Conservation (phyloP, 148 eudicot genomes). For the Arctostaphylos glauca region DNA sequence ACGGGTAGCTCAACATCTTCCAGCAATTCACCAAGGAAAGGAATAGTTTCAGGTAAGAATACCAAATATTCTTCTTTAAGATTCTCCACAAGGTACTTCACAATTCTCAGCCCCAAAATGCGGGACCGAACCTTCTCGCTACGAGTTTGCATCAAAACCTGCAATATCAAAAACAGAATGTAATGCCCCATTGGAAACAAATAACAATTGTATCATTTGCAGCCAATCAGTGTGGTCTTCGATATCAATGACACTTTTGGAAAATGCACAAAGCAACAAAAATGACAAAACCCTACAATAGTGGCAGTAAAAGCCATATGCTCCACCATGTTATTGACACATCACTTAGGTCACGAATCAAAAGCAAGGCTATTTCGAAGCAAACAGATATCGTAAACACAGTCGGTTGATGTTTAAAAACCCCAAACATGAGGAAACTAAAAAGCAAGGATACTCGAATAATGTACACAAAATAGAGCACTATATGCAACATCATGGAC, state of each 20-base stretch:
- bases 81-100: constrained; percentile 69
- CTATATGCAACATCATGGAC: not conserved
- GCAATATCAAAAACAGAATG: constrained; percentile 14
- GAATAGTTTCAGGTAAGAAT: constrained; percentile 81
- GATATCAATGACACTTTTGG: not conserved
- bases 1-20: constrained; percentile 85
- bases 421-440: not conserved
- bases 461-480: not conserved
- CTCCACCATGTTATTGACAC: not conserved
- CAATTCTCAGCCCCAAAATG: constrained; percentile 63
- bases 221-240: not conserved
- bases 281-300: constrained; percentile 1
- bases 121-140: constrained; percentile 72
- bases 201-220: not conserved
- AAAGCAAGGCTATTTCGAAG: too few species aligned
- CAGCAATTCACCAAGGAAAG: constrained; percentile 87
- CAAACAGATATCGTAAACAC: not conserved
- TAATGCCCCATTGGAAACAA: not conserved
- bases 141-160: constrained; percentile 97
- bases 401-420: not conserved
- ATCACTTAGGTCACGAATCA: not conserved
- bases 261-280: not conserved
- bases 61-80: constrained; percentile 86
- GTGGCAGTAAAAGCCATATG: not conserved
- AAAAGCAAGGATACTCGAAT: not conserved